Base-by-base conservation (phyloP, 139 green algal species). In the Desmodesmus armatus region DNA sequence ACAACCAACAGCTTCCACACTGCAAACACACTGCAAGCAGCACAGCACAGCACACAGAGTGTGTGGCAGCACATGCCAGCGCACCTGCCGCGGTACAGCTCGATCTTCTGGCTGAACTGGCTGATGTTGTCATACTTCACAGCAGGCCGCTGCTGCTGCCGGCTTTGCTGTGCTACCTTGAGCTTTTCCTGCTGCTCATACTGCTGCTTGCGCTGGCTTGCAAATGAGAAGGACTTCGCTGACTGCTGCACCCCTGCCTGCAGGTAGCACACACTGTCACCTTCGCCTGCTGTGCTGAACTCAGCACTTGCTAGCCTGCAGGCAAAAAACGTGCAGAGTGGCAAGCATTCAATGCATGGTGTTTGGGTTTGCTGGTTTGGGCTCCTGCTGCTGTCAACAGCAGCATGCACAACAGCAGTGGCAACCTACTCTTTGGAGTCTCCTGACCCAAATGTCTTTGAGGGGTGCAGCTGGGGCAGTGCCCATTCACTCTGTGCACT, bases 81-180 rank as follows among this genome's bases (percentile, higher is more conserved):
- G 29, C 49, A 94, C 91, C 91, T 95, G 67, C 93, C 93, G 1
- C 90, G 70, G 85, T 96, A 96, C 0, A 96, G 85, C 85, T 95
- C 93, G 2, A 94, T 85, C 4, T 78, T 76, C 31, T 92, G 88
- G 44, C 76, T 72, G 77, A 92, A 95, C 78, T 93, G 88, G 13
- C 66, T 67, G 25, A 91, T 85, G 77, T 71, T 90, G 39, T 87
- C 84, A 73, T 91, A 94, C 51, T 86, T 86, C 35, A 86, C 73
- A n/a, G 49, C 51, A 47, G 27, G 69, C 58, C 55, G 80, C 33
- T 63, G 49, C 49, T 86, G 80, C 23, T 23, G 51, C 69, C 35
- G 40, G 43, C 25, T n/a, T n/a, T 44, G 47, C 39, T n/a, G 29
- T 39, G 66, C 79, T 51, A 65, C 79, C 23, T 58, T 23, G 3